phyloP scores from a whole-genome alignment of 2,329 filamentous ascomycete species.

The Neonectria ditissima region DNA sequence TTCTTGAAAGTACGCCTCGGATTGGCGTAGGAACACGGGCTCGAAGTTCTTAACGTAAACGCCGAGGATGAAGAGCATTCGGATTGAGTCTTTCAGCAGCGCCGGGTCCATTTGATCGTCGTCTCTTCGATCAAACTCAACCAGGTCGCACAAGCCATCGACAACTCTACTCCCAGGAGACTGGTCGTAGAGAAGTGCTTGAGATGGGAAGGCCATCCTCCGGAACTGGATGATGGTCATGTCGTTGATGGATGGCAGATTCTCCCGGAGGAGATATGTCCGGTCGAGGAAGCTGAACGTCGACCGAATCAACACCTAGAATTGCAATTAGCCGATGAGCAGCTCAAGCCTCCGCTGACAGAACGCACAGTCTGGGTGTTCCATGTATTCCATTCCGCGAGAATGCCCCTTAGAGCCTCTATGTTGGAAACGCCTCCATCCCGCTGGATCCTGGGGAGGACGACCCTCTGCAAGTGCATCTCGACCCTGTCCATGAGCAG shows the following conservation, averaged over 20 bases:
- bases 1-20: conserved; percentile 73
- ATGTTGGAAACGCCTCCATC: conserved; percentile 66
- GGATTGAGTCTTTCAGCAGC: conserved; percentile 80
- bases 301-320: conserved; percentile 79
- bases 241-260: conserved; percentile 80
- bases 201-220: conserved; percentile 61
- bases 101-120: conserved; percentile 67
- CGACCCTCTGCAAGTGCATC: conserved; percentile 71
- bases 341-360: not conserved
- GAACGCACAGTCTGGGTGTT: conserved; percentile 76
- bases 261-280: conserved; percentile 82
- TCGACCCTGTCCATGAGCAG: conserved; percentile 76
- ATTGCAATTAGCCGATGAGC: not conserved
- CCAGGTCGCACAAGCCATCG: conserved; percentile 76
- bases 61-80: conserved; percentile 86
- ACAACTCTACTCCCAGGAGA: conserved; percentile 50
- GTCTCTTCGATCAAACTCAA: conserved; percentile 76
- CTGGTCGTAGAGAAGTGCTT: conserved; percentile 21
- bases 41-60: conserved; percentile 87
- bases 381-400: conserved; percentile 80
- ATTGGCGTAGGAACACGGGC: conserved; percentile 75
- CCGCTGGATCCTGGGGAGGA: conserved; percentile 67
- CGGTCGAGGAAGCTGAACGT: conserved; percentile 96
- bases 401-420: conserved; percentile 69
- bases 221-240: conserved; percentile 84